Conservation (phyloP, 2,329 filamentous ascomycete species). For the Alternaria ethzedia region DNA sequence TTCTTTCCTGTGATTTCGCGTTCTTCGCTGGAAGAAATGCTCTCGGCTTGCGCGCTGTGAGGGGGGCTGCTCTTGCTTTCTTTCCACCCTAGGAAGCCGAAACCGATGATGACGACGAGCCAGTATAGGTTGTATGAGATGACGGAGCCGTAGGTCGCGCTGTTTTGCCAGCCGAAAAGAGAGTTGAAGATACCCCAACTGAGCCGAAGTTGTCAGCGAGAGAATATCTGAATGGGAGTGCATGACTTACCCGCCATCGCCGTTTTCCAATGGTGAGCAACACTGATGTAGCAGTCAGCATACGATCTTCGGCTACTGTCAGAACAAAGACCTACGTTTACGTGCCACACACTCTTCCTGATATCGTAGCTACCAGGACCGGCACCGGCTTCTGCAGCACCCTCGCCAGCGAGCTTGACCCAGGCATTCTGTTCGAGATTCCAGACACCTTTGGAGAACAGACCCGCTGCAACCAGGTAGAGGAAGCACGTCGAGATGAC, state of each 20-base stretch:
- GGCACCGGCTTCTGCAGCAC: constrained; percentile 66
- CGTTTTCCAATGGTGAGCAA: constrained; percentile 75
- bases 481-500: constrained; percentile 81
- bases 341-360: constrained; percentile 78
- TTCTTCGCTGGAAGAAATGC: constrained; percentile 25
- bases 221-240: not conserved
- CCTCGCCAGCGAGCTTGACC: constrained; percentile 68
- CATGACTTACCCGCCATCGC: constrained; percentile 59
- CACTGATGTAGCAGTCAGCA: constrained; percentile 58
- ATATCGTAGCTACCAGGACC: constrained; percentile 84
- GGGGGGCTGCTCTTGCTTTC: constrained; percentile 56
- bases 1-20: constrained; percentile 22
- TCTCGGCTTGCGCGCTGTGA: constrained; percentile 6
- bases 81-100: constrained; percentile 69
- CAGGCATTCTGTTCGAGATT: constrained; percentile 73
- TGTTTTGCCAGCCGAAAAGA: constrained; percentile 86
- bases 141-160: constrained; percentile 84
- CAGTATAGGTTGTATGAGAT: constrained; percentile 90
- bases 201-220: constrained; percentile 1
- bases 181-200: constrained; percentile 90
- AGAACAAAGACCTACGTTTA: constrained; percentile 66
- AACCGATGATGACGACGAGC: constrained; percentile 71
- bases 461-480: constrained; percentile 81
- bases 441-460: constrained; percentile 81
- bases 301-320: not conserved